A percentile compares a stretch with the other conserved stretches of the same genome.
phyloP scores from a whole-genome alignment of 345 rosid species.

The Kandelia obovata region DNA sequence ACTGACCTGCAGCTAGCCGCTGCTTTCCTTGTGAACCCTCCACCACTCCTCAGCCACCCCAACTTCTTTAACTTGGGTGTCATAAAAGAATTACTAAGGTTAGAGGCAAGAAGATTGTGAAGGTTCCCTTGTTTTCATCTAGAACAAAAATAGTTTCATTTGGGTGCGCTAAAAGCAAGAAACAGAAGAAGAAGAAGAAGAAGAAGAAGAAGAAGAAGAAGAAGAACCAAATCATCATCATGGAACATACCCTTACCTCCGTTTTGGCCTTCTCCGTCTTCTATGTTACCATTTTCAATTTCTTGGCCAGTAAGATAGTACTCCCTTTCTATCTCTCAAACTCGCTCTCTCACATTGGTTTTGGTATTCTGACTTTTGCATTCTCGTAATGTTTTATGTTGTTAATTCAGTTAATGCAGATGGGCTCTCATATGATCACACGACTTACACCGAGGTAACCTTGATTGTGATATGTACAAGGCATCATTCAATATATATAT shows the following conservation, averaged over 20 bases:
- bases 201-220: not conserved
- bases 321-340: constrained; percentile 4
- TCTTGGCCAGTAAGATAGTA: constrained; percentile 45
- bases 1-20: not conserved
- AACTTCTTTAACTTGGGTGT: not conserved
- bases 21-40: constrained; percentile 36
- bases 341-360: not conserved
- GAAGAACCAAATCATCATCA: not conserved
- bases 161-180: not conserved
- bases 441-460: constrained; percentile 66
- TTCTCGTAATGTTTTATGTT: not conserved
- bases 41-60: not conserved
- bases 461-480: not conserved
- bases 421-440: constrained; percentile 65
- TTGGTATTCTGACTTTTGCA: not conserved
- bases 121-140: not conserved
- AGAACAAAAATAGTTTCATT: not conserved
- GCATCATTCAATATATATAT: not conserved
- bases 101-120: not conserved
- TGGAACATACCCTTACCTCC: constrained; percentile 18
- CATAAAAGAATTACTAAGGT: not conserved
- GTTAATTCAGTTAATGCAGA: constrained; percentile 35
- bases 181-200: too few species aligned
- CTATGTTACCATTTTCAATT: constrained; percentile 25
- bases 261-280: constrained; percentile 20